Conservation (phyloP, 2,329 filamentous ascomycete genomes). For the Penicillium brevicompactum region DNA sequence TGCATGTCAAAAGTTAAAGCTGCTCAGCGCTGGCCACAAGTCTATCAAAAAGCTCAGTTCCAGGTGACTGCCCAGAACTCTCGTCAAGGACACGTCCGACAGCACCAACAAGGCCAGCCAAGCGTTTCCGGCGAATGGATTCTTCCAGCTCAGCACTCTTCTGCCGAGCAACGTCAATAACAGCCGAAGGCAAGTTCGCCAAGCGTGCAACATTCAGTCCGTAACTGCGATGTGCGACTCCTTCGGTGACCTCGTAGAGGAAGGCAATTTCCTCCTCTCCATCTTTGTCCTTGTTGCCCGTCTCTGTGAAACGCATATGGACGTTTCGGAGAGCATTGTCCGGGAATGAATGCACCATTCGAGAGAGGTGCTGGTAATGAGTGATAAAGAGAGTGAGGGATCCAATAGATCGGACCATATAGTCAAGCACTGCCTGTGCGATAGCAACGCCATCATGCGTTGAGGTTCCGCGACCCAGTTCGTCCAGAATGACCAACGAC, state of each 20-base stretch:
- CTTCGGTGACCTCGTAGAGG: slow-evolving; percentile 86
- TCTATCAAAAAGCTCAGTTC: slow-evolving; percentile 32
- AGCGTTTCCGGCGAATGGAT: slow-evolving; percentile 64
- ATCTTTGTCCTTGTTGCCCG: slow-evolving; percentile 55
- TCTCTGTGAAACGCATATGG: slow-evolving; percentile 84
- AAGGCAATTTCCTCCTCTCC: slow-evolving; percentile 87
- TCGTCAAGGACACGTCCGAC: slow-evolving; percentile 32
- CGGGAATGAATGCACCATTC: slow-evolving; percentile 69
- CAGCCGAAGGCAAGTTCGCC: slow-evolving; percentile 73
- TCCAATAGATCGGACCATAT: slow-evolving; percentile 72
- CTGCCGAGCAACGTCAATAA: slow-evolving; percentile 76
- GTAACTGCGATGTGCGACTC: slow-evolving; percentile 91
- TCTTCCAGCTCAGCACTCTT: slow-evolving; percentile 82
- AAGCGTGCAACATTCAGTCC: slow-evolving; percentile 89
- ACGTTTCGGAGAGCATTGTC: slow-evolving; percentile 74
- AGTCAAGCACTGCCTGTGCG: slow-evolving; percentile 84
- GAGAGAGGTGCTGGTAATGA: slow-evolving; percentile 87
- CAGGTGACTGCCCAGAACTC: slow-evolving; percentile 3
- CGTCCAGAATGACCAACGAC: slow-evolving; percentile 87
- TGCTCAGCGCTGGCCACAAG: slow-evolving; percentile 37
- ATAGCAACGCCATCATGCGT: slow-evolving; percentile 97
- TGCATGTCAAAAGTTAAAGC: slow-evolving; percentile 22
- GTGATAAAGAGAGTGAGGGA: slow-evolving; percentile 95
- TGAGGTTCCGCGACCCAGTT: slow-evolving; percentile 88
- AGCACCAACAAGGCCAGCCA: slow-evolving; percentile 45